A percentile compares a stretch with the other conserved stretches of the same genome.
Evolutionary conservation across 129 eudicot species (phyloP).

Genomic region (Centaurea solstitialis): DNA sequence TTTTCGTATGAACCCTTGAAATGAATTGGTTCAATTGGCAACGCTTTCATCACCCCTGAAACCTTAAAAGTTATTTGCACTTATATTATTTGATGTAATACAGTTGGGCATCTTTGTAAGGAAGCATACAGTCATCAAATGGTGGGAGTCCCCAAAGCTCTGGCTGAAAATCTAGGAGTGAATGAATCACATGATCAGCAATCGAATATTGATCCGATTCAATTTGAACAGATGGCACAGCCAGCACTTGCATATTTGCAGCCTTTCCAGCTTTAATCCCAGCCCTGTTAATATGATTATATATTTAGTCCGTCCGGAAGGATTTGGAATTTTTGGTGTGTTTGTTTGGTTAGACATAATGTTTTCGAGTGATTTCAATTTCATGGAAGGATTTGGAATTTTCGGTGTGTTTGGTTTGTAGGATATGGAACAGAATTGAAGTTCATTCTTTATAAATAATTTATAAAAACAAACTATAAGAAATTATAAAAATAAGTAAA

Average conservation of each 20-base stretch:
- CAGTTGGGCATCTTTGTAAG: neutral
- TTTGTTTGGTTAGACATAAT: too few species aligned
- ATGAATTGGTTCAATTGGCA: conserved; percentile 65
- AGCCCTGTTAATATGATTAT: conserved; percentile 39
- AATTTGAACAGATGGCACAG: conserved; percentile 61
- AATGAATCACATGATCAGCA: conserved; percentile 72
- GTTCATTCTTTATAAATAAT: neutral
- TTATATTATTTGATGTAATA: neutral
- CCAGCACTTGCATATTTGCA: conserved; percentile 84
- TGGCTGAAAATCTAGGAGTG: conserved; percentile 72
- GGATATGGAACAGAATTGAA: too few species aligned
- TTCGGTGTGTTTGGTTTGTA: too few species aligned
- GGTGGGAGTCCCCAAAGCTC: conserved; percentile 83
- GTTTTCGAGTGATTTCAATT: too few species aligned
- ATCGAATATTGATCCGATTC: conserved; percentile 55
- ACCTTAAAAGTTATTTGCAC: conserved; percentile 11
- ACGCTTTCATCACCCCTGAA: conserved; percentile 70
- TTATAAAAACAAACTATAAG: too few species aligned
- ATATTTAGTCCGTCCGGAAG: neutral
- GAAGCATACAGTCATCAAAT: conserved; percentile 65
- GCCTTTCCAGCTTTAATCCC: conserved; percentile 88
- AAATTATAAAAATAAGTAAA: too few species aligned
- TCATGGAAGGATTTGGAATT: too few species aligned
- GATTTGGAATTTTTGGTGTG: too few species aligned
- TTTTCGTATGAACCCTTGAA: conserved; percentile 43